phyloP scores from a whole-genome alignment of 768 basidiomycete species.

The Peribolospora kevripleyi region DNA sequence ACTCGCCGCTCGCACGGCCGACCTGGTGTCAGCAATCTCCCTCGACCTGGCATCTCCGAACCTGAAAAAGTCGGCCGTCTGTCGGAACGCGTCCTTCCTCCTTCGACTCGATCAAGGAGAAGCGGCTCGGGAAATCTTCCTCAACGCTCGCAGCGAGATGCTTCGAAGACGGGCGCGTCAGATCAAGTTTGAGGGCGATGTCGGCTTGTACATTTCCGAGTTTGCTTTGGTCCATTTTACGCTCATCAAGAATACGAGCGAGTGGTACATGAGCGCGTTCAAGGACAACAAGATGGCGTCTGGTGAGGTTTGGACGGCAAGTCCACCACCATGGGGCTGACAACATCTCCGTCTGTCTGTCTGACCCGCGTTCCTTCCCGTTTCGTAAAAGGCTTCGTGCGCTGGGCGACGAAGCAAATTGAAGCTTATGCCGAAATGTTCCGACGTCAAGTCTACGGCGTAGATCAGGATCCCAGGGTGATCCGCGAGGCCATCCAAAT shows the following conservation, averaged over 20 bases:
- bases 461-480: slow-evolving; percentile 33
- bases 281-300: slow-evolving; percentile 86
- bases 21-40: slow-evolving; percentile 12
- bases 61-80: slow-evolving; percentile 50
- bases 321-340: neutral
- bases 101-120: slow-evolving; percentile 49
- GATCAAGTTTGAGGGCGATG: slow-evolving; percentile 73
- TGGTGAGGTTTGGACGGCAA: slow-evolving; percentile 27
- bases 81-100: slow-evolving; percentile 46
- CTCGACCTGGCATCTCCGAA: slow-evolving; percentile 37
- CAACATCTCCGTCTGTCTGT: neutral
- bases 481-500: no score
- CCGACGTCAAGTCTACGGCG: slow-evolving; percentile 69
- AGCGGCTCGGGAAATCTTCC: slow-evolving; percentile 57
- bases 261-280: slow-evolving; percentile 92
- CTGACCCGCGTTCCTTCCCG: neutral
- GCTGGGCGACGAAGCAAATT: slow-evolving; percentile 75
- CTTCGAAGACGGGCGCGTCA: slow-evolving; percentile 54
- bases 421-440: slow-evolving; percentile 64
- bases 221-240: slow-evolving; percentile 76
- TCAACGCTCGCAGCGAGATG: slow-evolving; percentile 49
- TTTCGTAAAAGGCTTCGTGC: slow-evolving; percentile 46
- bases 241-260: slow-evolving; percentile 83
- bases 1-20: slow-evolving; percentile 9
- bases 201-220: slow-evolving; percentile 62